Evolutionary conservation across 2,329 filamentous ascomycete genomes (phyloP).

Genomic region (Cordyceps cateniannulata): DNA sequence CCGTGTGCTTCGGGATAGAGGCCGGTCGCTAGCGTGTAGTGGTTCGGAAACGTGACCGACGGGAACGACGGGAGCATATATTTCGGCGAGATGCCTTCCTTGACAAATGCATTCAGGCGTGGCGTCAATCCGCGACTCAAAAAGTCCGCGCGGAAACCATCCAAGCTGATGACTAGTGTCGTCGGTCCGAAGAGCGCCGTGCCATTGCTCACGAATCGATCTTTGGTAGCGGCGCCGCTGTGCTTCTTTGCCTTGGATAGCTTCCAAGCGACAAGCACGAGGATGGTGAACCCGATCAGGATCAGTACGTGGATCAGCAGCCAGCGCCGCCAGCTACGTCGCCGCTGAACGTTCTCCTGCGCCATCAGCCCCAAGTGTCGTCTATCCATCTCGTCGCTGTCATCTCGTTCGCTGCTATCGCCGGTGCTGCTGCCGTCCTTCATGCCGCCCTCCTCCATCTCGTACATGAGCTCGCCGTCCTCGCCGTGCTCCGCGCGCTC

Average conservation of each 20-base stretch:
- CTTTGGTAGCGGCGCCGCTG: constrained; percentile 20
- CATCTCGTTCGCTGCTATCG: constrained; percentile 54
- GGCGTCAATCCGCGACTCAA: constrained; percentile 78
- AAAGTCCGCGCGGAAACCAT: constrained; percentile 95
- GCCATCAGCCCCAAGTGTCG: constrained; percentile 42
- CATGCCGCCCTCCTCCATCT: constrained; percentile 78
- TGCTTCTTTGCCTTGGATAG: constrained; percentile 41
- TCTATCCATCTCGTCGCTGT: constrained; percentile 53
- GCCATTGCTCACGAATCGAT: constrained; percentile 59
- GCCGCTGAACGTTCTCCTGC: constrained; percentile 41
- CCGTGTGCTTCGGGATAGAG: constrained; percentile 90
- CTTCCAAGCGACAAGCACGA: constrained; percentile 54
- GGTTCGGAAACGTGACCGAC: constrained; percentile 93
- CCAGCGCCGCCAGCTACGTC: constrained; percentile 48
- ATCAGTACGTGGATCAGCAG: constrained; percentile 46
- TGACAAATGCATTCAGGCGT: constrained; percentile 68
- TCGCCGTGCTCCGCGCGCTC: constrained; percentile 55
- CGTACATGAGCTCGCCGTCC: constrained; percentile 74
- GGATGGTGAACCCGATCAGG: constrained; percentile 46
- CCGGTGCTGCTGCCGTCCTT: constrained; percentile 60
- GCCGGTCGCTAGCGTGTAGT: constrained; percentile 89
- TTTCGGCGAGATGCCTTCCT: constrained; percentile 77
- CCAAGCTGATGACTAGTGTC: constrained; percentile 86
- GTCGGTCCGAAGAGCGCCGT: constrained; percentile 86
- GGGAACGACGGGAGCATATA: constrained; percentile 96